Evolutionary conservation across 1,284 basidiomycete genomes (phyloP).

Genomic region (Pseudozyma pruni): DNA sequence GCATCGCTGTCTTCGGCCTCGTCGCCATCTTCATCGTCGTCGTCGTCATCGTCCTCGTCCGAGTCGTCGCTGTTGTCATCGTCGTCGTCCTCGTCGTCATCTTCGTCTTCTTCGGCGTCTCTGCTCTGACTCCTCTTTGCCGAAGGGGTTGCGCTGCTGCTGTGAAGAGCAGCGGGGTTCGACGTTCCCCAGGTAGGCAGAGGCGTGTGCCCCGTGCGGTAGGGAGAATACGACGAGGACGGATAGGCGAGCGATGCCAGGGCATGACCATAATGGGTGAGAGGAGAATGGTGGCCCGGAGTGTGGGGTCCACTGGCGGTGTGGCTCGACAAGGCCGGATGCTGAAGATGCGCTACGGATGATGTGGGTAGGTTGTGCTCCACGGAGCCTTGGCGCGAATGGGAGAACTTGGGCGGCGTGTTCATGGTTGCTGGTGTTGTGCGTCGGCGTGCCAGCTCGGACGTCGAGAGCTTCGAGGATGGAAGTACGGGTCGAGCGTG

Average conservation of each 20-base stretch:
- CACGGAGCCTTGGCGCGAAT: constrained; percentile 50
- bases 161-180: constrained; percentile 34
- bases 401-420: constrained; percentile 48
- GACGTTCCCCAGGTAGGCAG: constrained; percentile 24
- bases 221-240: constrained; percentile 38
- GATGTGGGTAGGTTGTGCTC: constrained; percentile 29
- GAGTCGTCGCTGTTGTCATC: constrained; percentile 41
- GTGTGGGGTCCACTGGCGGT: constrained; percentile 28
- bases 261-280: constrained; percentile 42
- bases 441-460: not conserved
- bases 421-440: constrained; percentile 26
- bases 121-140: constrained; percentile 35
- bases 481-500: not conserved
- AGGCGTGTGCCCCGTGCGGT: constrained; percentile 23
- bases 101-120: constrained; percentile 23
- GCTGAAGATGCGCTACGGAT: constrained; percentile 43
- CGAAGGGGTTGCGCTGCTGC: constrained; percentile 18
- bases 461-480: not conserved
- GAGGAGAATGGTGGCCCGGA: constrained; percentile 35
- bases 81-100: constrained; percentile 35
- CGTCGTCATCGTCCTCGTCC: constrained; percentile 33
- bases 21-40: constrained; percentile 17
- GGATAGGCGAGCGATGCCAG: constrained; percentile 48
- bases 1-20: constrained; percentile 30
- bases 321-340: constrained; percentile 31